Base-by-base conservation (phyloP, 441 rosid species). In the Croton laevigatus region DNA sequence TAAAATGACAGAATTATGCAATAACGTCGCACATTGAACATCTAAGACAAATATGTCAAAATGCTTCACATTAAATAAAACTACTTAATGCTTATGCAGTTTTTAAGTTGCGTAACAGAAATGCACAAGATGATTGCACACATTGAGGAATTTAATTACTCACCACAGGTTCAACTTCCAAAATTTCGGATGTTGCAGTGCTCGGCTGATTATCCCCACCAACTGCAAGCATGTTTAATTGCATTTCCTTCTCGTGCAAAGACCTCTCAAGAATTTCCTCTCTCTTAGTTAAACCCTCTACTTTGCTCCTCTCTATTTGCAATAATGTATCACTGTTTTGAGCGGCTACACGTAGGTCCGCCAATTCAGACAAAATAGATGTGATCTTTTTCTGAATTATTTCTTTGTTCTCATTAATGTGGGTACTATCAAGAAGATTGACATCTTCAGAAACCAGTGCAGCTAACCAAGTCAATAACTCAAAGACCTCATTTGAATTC, bases 131-230 rank as follows among this genome's bases (percentile, higher is more conserved):
- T 44, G 34, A 62, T 44, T 5, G 51, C 6, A 63, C 2, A 1
- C 3, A 55, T 9, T 3, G 48, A 32, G 6, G 20, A 48, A 66
- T 46, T 52, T 44, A 69, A 48, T 55, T 69, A 79, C 97, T 90
- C 80, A 89, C 99, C 91, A 88, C 63, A 27, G 99, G 98, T 85
- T 91, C 94, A 64, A 89, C 88, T 88, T 96, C 91, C 69, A 84
- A 75, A 63, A 91, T 89, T 84, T 94, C 98, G 62, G 98, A 82
- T 36, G 80, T 75, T 63, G 78, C 55, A 67, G 75, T 65, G 44
- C 71, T 71, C 67, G 79, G 71, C 68, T 42, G 82, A 64, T 81
- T 80, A 75, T 77, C 88, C 73, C 78, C 83, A 57, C 36, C 75
- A 67, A 75, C 87, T 72, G 80, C 83, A 79, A 86, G 87, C 89